phyloP scores from a whole-genome alignment of 2,329 filamentous ascomycete species.

The Laburnicola sp. region DNA sequence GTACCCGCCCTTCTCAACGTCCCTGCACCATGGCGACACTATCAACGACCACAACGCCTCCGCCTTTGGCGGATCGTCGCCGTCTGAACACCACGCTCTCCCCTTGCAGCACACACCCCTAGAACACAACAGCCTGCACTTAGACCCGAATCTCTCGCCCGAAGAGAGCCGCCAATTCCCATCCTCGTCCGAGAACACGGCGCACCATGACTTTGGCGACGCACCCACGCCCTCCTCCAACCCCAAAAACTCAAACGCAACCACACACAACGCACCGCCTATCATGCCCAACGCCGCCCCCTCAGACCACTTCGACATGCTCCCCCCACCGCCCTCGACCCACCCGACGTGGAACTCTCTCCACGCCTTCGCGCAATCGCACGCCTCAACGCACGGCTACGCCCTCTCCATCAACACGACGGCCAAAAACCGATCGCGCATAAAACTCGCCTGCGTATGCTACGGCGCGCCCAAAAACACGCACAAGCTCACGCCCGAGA shows the following conservation, averaged over 20 bases:
- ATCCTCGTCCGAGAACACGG: background rate
- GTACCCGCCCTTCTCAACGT: slow-evolving; percentile 22
- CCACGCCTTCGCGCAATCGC: slow-evolving; percentile 37
- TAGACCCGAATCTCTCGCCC: slow-evolving; percentile 10
- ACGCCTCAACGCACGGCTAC: slow-evolving; percentile 41
- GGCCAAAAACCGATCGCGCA: slow-evolving; percentile 40
- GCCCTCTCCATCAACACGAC: slow-evolving; percentile 43
- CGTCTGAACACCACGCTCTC: slow-evolving; percentile 9
- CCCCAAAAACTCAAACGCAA: background rate
- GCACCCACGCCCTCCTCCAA: background rate
- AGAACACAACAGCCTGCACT: slow-evolving; percentile 16
- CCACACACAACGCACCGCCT: slow-evolving; percentile 14
- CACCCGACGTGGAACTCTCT: slow-evolving; percentile 36
- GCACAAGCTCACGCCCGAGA: slow-evolving; percentile 42
- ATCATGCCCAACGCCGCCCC: slow-evolving; percentile 19
- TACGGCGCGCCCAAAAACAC: slow-evolving; percentile 43
- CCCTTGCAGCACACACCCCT: slow-evolving; percentile 9
- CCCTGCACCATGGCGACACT: slow-evolving; percentile 24
- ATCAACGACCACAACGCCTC: slow-evolving; percentile 17
- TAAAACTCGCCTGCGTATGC: slow-evolving; percentile 44
- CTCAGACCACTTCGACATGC: slow-evolving; percentile 33
- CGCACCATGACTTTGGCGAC: slow-evolving; percentile 8
- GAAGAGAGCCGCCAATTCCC: background rate
- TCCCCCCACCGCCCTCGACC: slow-evolving; percentile 29
- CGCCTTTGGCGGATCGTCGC: slow-evolving; percentile 16